Conservation (phyloP, 2,329 filamentous ascomycete genomes). For the Cryoendolithus antarcticus region DNA sequence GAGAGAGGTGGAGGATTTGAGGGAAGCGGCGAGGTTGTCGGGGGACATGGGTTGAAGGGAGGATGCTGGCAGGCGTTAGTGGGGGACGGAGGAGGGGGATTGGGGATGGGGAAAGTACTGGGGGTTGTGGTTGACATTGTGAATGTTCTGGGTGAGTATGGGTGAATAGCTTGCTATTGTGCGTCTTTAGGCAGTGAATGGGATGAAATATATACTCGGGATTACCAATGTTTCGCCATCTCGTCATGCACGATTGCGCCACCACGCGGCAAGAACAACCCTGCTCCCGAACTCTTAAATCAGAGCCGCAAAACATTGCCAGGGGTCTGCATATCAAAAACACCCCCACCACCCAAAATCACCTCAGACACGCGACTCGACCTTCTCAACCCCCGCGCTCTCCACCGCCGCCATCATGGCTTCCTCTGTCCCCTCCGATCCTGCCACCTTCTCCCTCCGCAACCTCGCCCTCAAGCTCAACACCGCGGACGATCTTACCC, state of each 20-base stretch:
- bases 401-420: constrained; percentile 36
- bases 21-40: constrained; percentile 4
- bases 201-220: too few species aligned
- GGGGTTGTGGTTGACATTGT: constrained; percentile 4
- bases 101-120: neutral
- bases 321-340: too few species aligned
- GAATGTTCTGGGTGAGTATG: neutral
- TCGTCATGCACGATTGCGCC: too few species aligned
- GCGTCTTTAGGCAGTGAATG: too few species aligned
- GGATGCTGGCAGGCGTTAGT: too few species aligned
- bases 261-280: too few species aligned
- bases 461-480: constrained; percentile 88
- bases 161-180: too few species aligned
- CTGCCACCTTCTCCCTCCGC: constrained; percentile 76
- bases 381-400: neutral
- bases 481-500: constrained; percentile 72
- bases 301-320: too few species aligned
- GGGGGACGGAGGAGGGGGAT: neutral
- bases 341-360: too few species aligned
- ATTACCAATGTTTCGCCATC: too few species aligned
- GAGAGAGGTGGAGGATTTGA: constrained; percentile 30
- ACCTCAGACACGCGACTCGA: too few species aligned
- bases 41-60: neutral
- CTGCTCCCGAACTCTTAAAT: too few species aligned
- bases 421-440: constrained; percentile 6